Base-by-base conservation (phyloP, 2,329 filamentous ascomycete genomes). In the Epichloe coenophiala region DNA sequence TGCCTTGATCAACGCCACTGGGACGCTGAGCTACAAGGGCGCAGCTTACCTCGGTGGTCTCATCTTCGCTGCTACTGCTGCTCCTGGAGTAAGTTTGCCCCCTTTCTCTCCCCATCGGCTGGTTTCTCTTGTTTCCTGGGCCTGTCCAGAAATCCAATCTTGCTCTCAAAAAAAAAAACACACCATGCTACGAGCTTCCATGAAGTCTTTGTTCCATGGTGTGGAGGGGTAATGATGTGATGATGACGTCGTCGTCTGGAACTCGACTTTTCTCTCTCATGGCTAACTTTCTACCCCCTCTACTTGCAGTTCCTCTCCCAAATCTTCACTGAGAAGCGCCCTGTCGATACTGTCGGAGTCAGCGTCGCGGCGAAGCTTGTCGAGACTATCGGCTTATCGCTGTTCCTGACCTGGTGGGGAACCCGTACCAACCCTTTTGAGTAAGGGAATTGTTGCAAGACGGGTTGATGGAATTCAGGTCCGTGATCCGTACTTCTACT, bases 351-450 rank as follows among this genome's bases (percentile, higher is more conserved):
- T 55, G 81, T 97, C 59, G 88, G 88, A 59, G 84, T 96, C 58
- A 86, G 86, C 65, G 80, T 86, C 55, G 72, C 93, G 47, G 84
- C 87, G 64, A 90, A 93, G 71, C 73, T 93, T 60, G 80, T 95
- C 60, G 93, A 97, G 80, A 96, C 93, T 3, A 80, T 97, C 53
- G 93, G 91, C 57, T 80, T 97, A 53, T 89, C 86, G 56, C 68
- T 95, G 63, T 88, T 97, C 80, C 77, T 97, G 61, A 95, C 88
- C 66, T 97, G 88, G 86, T 97, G 91, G 91, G 91, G 91, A 63
- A 96, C 91, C 63, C 84, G 86, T 66, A 93, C 88, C 72, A 91
- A 89, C 75, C 88, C 88, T 54, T 94, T 95, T 70, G 81, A 89
- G 65, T 90, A 85, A 51, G 40, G 45, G 15, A 19, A 23, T 19